phyloP scores from a whole-genome alignment of 306 rosid species.

The Cucurbita maxima region DNA sequence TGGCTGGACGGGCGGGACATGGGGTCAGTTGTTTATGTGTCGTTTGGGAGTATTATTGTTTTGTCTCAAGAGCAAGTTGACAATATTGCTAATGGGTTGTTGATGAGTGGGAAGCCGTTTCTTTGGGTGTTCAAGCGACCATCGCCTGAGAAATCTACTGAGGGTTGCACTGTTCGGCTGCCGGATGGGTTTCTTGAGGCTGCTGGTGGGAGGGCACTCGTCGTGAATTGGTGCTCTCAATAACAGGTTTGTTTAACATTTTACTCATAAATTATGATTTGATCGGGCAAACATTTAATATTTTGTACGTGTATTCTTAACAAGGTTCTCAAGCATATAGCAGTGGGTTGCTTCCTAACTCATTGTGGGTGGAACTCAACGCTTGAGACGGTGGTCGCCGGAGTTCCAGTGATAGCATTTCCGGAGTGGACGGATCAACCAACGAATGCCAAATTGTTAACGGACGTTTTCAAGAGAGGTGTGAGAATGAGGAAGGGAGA shows the following conservation, averaged over 20 bases:
- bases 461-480: conserved; percentile 24
- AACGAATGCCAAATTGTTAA: conserved; percentile 33
- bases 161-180: neutral
- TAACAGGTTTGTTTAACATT: conserved; percentile 1
- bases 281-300: too few relatives aligned
- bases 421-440: conserved; percentile 48
- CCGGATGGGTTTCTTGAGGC: conserved; percentile 19
- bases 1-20: conserved; percentile 25
- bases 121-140: conserved; percentile 41
- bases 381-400: conserved; percentile 25
- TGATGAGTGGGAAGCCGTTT: conserved; percentile 25
- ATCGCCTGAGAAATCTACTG: neutral
- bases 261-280: too few relatives aligned
- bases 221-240: conserved; percentile 46
- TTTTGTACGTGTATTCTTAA: neutral
- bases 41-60: conserved; percentile 40
- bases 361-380: conserved; percentile 57
- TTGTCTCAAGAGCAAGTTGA: conserved; percentile 22
- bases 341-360: conserved; percentile 45
- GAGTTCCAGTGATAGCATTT: conserved; percentile 42
- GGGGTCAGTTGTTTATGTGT: conserved; percentile 29
- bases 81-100: conserved; percentile 26
- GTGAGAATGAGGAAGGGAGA: conserved; percentile 17
- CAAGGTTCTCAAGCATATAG: conserved; percentile 20
- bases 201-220: conserved; percentile 20